Evolutionary conservation across 2,329 filamentous ascomycete genomes (phyloP).

Genomic region (Colletotrichum liaoningense): DNA sequence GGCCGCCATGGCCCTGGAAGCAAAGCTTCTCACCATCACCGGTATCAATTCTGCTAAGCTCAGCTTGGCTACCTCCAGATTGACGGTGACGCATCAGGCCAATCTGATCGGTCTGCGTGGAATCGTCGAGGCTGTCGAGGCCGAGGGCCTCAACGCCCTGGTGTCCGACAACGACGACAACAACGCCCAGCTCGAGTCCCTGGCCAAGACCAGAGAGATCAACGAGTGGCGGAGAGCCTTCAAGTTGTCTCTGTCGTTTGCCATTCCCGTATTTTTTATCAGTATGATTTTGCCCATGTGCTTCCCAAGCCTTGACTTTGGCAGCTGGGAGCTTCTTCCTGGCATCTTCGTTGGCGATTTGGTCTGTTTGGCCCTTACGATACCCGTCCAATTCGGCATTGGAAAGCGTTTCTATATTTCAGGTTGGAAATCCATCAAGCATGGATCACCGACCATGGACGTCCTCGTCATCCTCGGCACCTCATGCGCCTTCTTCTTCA

Average conservation of each 20-base stretch:
- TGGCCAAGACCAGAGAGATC: slow-evolving; percentile 96
- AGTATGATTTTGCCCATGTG: slow-evolving; percentile 96
- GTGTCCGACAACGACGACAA: slow-evolving; percentile 94
- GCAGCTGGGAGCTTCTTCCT: slow-evolving; percentile 71
- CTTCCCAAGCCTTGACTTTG: slow-evolving; percentile 80
- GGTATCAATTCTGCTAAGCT: slow-evolving; percentile 82
- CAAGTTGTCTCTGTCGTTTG: slow-evolving; percentile 80
- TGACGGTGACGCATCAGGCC: slow-evolving; percentile 80
- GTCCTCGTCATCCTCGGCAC: slow-evolving; percentile 95
- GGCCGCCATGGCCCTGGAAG: slow-evolving; percentile 79
- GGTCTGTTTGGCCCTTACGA: slow-evolving; percentile 83
- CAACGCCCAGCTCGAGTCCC: slow-evolving; percentile 93
- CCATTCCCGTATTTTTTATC: slow-evolving; percentile 89
- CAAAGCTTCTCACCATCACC: slow-evolving; percentile 69
- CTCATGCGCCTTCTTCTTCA: slow-evolving; percentile 96
- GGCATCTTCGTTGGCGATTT: slow-evolving; percentile 92
- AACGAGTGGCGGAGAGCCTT: slow-evolving; percentile 91
- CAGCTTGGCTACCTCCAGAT: slow-evolving; percentile 77
- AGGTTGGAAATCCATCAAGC: slow-evolving; percentile 92
- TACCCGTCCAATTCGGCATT: slow-evolving; percentile 96
- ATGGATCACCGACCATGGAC: slow-evolving; percentile 96
- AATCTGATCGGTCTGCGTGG: slow-evolving; percentile 80
- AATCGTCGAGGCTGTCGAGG: slow-evolving; percentile 85
- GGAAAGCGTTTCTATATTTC: slow-evolving; percentile 93
- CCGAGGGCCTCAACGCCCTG: slow-evolving; percentile 87